These are phyloP conservation scores for Trametes punicea DNA, from an alignment of 768 basidiomycete species.

Conservation along the genomic window DNA sequence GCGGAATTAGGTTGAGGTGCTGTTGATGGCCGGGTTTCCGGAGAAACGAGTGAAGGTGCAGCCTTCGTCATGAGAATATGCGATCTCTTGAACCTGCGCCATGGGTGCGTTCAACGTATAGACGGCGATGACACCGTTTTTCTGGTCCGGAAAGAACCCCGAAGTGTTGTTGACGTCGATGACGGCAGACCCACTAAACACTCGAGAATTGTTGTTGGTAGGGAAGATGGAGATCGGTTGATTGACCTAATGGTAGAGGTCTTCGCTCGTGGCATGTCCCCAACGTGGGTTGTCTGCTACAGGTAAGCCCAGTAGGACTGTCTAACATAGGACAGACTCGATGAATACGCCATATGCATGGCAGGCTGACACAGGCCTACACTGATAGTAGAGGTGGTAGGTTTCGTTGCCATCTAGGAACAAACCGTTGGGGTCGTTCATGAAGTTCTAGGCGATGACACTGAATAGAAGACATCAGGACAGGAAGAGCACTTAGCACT, in stretches of 20 bases:
- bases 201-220: conserved; percentile 6
- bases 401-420: conserved; percentile 9
- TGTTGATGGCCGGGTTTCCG: conserved; percentile 15
- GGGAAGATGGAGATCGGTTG: conserved; percentile 16
- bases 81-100: conserved; percentile 13
- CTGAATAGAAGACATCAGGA: too few relatives aligned
- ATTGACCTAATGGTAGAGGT: conserved; percentile 16
- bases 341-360: too few relatives aligned
- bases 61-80: conserved; percentile 15
- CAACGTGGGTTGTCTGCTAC: conserved; percentile 12
- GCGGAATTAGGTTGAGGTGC: conserved; percentile 9
- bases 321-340: not conserved
- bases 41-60: conserved; percentile 10
- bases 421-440: conserved; percentile 17
- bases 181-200: conserved; percentile 16
- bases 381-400: conserved; percentile 18
- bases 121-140: conserved; percentile 15
- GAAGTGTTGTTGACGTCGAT: conserved; percentile 18
- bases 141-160: conserved; percentile 14
- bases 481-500: too few relatives aligned
- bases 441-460: not conserved
- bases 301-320: conserved; percentile 2
- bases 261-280: conserved; percentile 15
- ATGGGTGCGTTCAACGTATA: conserved; percentile 15
- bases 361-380: not conserved